These are phyloP conservation scores for Abelmoschus esculentus DNA, from an alignment of 345 rosid species.

Conservation along the genomic window DNA sequence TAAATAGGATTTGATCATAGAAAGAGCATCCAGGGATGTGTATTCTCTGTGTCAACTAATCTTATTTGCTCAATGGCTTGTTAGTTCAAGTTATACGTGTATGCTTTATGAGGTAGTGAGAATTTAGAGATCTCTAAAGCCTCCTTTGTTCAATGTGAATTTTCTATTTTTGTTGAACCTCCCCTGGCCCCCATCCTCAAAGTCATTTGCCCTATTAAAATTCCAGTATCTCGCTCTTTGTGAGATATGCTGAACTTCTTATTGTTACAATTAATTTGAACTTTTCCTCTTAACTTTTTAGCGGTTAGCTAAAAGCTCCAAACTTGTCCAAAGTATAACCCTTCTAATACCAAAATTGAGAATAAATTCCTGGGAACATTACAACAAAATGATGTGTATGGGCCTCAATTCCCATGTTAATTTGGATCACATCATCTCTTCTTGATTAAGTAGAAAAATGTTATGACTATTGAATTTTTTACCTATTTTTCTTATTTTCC, in stretches of 20 bases:
- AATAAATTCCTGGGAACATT: neutral
- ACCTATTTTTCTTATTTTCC: neutral
- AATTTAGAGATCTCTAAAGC: constrained; percentile 4
- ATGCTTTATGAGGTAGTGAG: neutral
- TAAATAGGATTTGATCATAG: neutral
- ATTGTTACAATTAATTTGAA: neutral
- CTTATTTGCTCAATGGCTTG: neutral
- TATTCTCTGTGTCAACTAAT: neutral
- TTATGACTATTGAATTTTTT: neutral
- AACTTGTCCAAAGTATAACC: neutral
- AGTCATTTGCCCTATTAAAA: neutral
- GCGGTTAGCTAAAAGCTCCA: neutral
- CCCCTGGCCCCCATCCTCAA: neutral
- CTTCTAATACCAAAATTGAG: neutral
- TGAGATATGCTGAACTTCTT: neutral
- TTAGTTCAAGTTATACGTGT: neutral
- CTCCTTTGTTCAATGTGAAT: neutral
- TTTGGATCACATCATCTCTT: neutral
- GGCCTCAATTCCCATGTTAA: neutral
- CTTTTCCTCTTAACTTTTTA: neutral
- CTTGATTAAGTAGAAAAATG: constrained; percentile 1
- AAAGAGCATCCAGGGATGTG: neutral
- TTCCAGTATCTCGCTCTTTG: neutral
- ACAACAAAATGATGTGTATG: neutral
- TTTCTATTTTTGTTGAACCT: neutral